phyloP scores from a whole-genome alignment of 805 yeast genomes.

The Yarrowia divulgata region DNA sequence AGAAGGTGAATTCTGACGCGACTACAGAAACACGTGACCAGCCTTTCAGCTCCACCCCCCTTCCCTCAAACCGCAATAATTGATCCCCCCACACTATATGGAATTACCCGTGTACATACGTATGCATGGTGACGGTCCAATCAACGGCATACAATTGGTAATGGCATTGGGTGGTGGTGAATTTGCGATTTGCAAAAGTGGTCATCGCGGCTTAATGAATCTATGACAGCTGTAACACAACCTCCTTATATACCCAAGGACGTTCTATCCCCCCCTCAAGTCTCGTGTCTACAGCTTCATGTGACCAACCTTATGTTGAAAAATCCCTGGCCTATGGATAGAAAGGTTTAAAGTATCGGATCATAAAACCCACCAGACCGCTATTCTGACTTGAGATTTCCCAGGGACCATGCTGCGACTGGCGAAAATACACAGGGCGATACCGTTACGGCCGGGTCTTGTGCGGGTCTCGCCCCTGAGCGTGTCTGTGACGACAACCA shows the following conservation, averaged over 20 bases:
- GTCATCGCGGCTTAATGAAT: too few species aligned
- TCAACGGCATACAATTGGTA: constrained; percentile 6
- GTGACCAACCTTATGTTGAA: constrained; percentile 36
- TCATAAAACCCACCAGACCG: background rate
- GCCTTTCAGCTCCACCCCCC: too few species aligned
- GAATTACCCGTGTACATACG: background rate
- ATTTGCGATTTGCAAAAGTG: background rate
- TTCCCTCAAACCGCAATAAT: too few species aligned
- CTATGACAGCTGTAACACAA: too few species aligned
- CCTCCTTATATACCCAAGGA: background rate
- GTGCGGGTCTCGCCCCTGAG: too few species aligned
- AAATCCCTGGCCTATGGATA: background rate
- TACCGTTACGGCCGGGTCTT: background rate
- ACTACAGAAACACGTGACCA: too few species aligned
- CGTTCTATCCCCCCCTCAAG: background rate
- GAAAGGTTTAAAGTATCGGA: constrained; percentile 10
- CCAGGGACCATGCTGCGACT: constrained; percentile 4
- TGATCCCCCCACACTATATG: background rate
- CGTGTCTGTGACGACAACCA: background rate
- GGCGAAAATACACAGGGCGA: constrained; percentile 7
- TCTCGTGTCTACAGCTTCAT: background rate
- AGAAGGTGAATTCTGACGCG: too few species aligned
- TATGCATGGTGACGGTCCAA: background rate
- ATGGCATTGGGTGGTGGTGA: background rate
- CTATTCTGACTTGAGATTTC: background rate